Evolutionary conservation across 2,329 filamentous ascomycete genomes (phyloP).

Genomic region (Pseudogymnoascus sp.): DNA sequence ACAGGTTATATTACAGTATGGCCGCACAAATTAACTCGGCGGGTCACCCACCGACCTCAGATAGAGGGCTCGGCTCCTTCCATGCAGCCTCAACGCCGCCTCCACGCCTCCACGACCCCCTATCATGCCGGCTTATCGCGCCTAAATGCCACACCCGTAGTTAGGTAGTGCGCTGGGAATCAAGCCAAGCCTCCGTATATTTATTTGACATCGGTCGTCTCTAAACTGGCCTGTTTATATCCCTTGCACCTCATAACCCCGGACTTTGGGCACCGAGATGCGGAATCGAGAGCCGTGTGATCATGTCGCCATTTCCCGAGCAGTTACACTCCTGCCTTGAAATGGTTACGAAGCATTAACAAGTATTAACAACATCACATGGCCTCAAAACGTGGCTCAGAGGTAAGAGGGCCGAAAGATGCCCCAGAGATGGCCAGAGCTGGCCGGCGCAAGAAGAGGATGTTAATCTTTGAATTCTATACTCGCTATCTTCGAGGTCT

Average conservation of each 20-base stretch:
- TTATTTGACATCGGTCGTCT: not conserved
- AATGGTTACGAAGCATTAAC: not conserved
- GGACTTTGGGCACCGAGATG: not conserved
- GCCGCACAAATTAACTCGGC: not conserved
- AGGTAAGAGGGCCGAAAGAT: not conserved
- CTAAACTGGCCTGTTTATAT: not conserved
- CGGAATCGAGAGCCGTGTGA: not conserved
- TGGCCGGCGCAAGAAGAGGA: not conserved
- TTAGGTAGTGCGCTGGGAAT: not conserved
- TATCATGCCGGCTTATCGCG: not conserved
- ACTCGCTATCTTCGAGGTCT: not conserved
- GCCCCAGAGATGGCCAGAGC: not conserved
- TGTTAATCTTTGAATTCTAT: slow-evolving; percentile 7
- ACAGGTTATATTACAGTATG: not conserved
- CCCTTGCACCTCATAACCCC: not conserved
- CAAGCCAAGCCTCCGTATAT: not conserved
- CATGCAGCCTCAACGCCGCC: not conserved
- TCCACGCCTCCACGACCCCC: not conserved
- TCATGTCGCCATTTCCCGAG: not conserved
- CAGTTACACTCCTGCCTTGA: not conserved
- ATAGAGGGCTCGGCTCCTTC: not conserved
- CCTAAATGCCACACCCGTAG: not conserved
- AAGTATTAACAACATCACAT: not conserved
- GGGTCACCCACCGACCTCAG: not conserved
- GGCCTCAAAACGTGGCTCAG: not conserved